These are phyloP conservation scores for Zygosaccharomyces lentus DNA, from an alignment of 805 yeast genomes.

Conservation along the genomic window DNA sequence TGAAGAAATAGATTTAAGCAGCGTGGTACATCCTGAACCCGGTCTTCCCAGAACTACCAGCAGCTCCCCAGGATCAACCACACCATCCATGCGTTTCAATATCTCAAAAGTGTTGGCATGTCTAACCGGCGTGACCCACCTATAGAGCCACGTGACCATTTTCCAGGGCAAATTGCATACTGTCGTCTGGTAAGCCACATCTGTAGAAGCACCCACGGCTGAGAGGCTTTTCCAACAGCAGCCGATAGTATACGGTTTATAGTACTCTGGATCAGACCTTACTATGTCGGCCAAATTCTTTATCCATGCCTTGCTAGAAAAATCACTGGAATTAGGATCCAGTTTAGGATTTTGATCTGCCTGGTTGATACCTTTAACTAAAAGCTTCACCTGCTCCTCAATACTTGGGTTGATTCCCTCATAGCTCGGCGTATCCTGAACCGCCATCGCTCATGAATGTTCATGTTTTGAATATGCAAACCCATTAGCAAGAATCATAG, in stretches of 20 bases:
- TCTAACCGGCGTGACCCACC: slow-evolving; percentile 22
- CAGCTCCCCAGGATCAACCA: slow-evolving; percentile 57
- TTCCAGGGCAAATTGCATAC: slow-evolving; percentile 43
- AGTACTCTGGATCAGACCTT: slow-evolving; percentile 56
- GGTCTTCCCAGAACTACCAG: slow-evolving; percentile 72
- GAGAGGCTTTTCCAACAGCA: slow-evolving; percentile 54
- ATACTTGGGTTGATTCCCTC: slow-evolving; percentile 38
- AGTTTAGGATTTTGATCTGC: slow-evolving; percentile 30
- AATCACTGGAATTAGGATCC: slow-evolving; percentile 56
- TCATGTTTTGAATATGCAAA: not conserved
- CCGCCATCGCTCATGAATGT: not conserved
- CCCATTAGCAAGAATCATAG: not conserved
- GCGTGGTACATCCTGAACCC: slow-evolving; percentile 73
- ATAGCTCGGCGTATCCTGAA: slow-evolving; percentile 15
- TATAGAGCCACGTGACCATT: slow-evolving; percentile 18
- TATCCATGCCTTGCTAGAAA: slow-evolving; percentile 62
- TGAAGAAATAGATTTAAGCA: slow-evolving; percentile 56
- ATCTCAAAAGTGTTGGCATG: slow-evolving; percentile 42
- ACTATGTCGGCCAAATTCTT: slow-evolving; percentile 54
- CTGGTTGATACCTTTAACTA: slow-evolving; percentile 38
- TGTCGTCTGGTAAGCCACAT: slow-evolving; percentile 63
- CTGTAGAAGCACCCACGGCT: slow-evolving; percentile 63
- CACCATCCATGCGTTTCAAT: slow-evolving; percentile 64
- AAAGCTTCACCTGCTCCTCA: slow-evolving; percentile 35
- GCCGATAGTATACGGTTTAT: slow-evolving; percentile 57